A percentile compares a stretch with the other conserved stretches of the same genome.
phyloP scores from a whole-genome alignment of 192 early-diverging fungal species.

The Gonapodya sp. region DNA sequence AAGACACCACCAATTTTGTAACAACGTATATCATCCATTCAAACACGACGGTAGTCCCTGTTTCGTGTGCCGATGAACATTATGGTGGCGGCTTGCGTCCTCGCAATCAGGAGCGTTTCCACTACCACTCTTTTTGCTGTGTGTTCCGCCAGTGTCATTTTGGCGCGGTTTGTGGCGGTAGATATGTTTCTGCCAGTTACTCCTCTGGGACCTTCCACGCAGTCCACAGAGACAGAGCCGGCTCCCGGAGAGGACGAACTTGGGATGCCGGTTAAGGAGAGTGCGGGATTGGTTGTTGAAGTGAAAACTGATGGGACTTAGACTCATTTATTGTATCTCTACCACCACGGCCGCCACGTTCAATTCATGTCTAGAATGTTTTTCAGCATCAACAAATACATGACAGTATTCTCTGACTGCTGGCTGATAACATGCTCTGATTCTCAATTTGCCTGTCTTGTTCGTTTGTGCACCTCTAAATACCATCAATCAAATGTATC shows the following conservation, averaged over 20 bases:
- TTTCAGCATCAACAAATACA: too few species aligned
- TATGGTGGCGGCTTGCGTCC: slow-evolving; percentile 34
- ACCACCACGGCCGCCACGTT: too few species aligned
- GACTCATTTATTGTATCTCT: too few species aligned
- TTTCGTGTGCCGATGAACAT: slow-evolving; percentile 57
- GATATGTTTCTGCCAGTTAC: background rate
- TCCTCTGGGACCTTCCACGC: background rate
- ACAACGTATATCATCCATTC: background rate
- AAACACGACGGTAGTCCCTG: slow-evolving; percentile 19
- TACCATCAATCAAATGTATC: background rate
- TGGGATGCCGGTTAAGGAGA: background rate
- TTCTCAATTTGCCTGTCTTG: background rate
- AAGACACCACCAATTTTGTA: background rate
- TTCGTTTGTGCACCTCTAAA: background rate
- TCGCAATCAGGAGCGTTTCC: slow-evolving; percentile 28
- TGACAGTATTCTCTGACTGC: too few species aligned
- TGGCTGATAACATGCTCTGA: too few species aligned
- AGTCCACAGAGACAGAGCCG: background rate
- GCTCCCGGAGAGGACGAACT: background rate
- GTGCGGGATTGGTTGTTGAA: background rate
- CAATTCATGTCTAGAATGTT: too few species aligned
- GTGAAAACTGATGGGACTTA: background rate
- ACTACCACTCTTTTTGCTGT: slow-evolving; percentile 36
- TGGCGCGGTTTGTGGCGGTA: background rate
- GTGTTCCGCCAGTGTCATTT: slow-evolving; percentile 23